Evolutionary conservation across 768 basidiomycete genomes (phyloP), one percentile per base, ranked within the genome.

Genomic region (Lactarius tabidus): DNA sequence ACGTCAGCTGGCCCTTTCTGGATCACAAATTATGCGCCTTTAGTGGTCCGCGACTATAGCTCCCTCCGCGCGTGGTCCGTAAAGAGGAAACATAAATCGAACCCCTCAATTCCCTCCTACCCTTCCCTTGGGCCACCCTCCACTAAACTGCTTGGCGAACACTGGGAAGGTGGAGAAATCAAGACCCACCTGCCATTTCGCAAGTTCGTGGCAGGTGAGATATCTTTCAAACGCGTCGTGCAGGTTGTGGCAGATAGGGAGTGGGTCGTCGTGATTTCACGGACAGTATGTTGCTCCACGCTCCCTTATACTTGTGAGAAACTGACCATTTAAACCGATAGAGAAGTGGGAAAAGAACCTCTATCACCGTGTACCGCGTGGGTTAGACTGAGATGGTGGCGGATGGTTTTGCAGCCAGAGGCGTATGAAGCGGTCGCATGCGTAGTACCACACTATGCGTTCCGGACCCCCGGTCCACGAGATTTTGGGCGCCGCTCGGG

Each of bases 41-140:
- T 65, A 35, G 54, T 56, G n/a, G 29, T 65, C 31, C 59, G 64
- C 36, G 64, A 65, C n/a, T 61, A 65, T 41, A 59, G 56, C 1
- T 7, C 12, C 4, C 55, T 61, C 12, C 64, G 64, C 2, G 26
- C 60, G 14, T 55, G 48, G 23, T 57, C 28, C 6, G 17, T 41
- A 1, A 26, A 51, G 28, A 51, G 3, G 48, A 26, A 48, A 26
- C n/a, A 23, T 8, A 12, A 4, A 28, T 26, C 15, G 3, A 23
- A 4, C 8, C n/a, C 20, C 14, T 33, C 60, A 4, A 56, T 26
- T 18, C 12, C 12, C 2, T 33, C 59, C 6, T 9, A 12, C 4
- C 60, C 57, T 23, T 28, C 6, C 8, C 57, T 28, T 28, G 29
- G 48, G 38, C 26, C 45, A 14, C 38, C 31, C 23, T 61, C 60